A percentile compares a stretch with the other conserved stretches of the same genome.
phyloP scores from a whole-genome alignment of 441 rosid species.

The Francoa sonchifolia region DNA sequence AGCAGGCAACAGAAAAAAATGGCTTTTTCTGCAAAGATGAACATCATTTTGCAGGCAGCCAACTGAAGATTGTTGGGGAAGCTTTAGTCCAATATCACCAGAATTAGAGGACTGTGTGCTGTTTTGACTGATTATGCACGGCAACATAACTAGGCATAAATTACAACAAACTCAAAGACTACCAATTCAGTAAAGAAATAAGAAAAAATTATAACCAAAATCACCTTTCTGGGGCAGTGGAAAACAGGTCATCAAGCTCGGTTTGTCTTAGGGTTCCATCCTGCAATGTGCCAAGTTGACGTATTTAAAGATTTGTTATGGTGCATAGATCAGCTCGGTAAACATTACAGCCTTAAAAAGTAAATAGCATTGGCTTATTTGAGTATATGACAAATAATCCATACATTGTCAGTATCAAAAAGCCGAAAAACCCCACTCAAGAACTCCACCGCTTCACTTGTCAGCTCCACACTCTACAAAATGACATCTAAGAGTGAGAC shows the following conservation, averaged over 20 bases:
- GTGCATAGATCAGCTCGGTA: no score
- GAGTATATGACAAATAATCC: no score
- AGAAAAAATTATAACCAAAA: neutral
- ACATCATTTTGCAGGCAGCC: neutral
- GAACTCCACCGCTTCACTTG: slow-evolving; percentile 36
- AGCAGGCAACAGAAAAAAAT: neutral
- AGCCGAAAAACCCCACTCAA: slow-evolving; percentile 42
- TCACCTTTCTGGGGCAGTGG: slow-evolving; percentile 64
- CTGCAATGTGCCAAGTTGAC: slow-evolving; percentile 31
- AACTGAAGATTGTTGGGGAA: neutral
- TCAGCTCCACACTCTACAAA: slow-evolving; percentile 58
- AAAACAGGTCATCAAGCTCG: slow-evolving; percentile 51
- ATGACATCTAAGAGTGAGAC: slow-evolving; percentile 10
- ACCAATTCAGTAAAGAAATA: neutral
- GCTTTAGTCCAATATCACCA: neutral
- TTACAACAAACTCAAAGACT: neutral
- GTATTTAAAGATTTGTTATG: no score
- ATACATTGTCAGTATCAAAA: slow-evolving; percentile 52
- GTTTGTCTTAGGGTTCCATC: slow-evolving; percentile 47
- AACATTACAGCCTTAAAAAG: no score
- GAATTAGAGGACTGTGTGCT: neutral
- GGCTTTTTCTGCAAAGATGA: neutral
- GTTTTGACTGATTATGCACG: neutral
- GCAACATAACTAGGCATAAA: neutral
- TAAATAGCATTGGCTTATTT: no score